These are phyloP conservation scores for Furcasterigmium sp. DNA, from an alignment of 2,329 filamentous ascomycete genomes.

Conservation along the genomic window DNA sequence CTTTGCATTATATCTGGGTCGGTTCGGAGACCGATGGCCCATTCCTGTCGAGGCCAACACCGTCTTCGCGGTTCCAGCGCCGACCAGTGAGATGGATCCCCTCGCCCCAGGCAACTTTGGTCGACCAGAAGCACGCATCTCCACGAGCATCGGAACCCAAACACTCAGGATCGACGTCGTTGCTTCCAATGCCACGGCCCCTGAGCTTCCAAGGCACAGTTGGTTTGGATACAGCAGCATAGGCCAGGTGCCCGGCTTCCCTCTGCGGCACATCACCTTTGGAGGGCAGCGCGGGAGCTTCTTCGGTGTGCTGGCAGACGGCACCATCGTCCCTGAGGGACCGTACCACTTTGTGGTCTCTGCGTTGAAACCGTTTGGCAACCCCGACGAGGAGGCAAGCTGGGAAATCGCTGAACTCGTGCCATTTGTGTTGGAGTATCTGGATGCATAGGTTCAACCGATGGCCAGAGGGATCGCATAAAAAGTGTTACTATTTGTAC, in stretches of 20 bases:
- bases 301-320: slow-evolving; percentile 15
- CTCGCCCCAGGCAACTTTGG: slow-evolving; percentile 3
- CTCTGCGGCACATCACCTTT: slow-evolving; percentile 6
- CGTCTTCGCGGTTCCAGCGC: slow-evolving; percentile 17
- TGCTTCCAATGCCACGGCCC: slow-evolving; percentile 7
- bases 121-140: slow-evolving; percentile 1
- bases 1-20: slow-evolving; percentile 11
- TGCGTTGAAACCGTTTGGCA: slow-evolving; percentile 18
- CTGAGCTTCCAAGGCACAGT: slow-evolving; percentile 6
- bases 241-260: slow-evolving; percentile 14
- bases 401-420: slow-evolving; percentile 15
- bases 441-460: no score
- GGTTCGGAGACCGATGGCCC: slow-evolving; percentile 8
- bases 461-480: no score
- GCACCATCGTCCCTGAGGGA: slow-evolving; percentile 16
- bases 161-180: slow-evolving; percentile 17
- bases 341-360: slow-evolving; percentile 16
- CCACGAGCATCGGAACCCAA: slow-evolving; percentile 9
- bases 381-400: slow-evolving; percentile 15
- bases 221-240: slow-evolving; percentile 14
- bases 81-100: slow-evolving; percentile 2
- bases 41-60: slow-evolving; percentile 13
- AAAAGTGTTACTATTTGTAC: no score
- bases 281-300: slow-evolving; percentile 8
- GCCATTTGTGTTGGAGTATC: slow-evolving; percentile 10